Evolutionary conservation across 305 asterid species (phyloP), one percentile per base, ranked within the genome.

Genomic region (Solanum chacoense): DNA sequence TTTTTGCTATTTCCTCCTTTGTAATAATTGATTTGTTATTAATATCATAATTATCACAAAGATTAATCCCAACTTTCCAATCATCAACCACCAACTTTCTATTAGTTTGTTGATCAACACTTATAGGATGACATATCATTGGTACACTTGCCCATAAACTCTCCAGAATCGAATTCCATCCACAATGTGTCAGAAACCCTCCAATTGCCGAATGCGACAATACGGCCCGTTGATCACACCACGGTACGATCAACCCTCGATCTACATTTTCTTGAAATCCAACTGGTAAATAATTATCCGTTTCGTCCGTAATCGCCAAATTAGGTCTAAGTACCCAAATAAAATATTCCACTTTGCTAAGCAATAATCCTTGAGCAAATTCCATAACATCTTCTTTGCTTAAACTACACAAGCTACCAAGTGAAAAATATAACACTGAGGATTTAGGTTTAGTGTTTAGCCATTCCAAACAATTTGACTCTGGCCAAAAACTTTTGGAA

Each of bases 81-180:
- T 93, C 95, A 79, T 94, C 96, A 50, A 92, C 96, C 89, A 94
- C 94, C 87, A 94, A 6, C 75, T 93, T 93, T 86, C 94, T 72
- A 26, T 94, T 94, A 6, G 94, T 94, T 11, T 87, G 87, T 86
- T 94, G 96, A 89, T 93, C 96, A 0, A 92, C 88, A 83, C 87
- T 50, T 50, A 92, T 24, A 5, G 95, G 95, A 87, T 92, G 91
- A 88, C 93, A 93, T 69, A 93, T 88, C 94, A 94, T 91, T 55
- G 94, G 95, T 11, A 93, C 93, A 0, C 93, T 89, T 28, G 91
- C 90, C 96, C 95, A 93, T 42, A 91, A 65, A 14, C 96, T 93
- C 31, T 94, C 95, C n/a, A 94, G 26, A 9, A 92, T 29, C 40
- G 95, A 94, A 79, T 95, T 94, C 98, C 98, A 95, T 3, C 96